Evolutionary conservation across 164 flowering plant genomes (phyloP).

Genomic region (Macadamia tetraphylla): DNA sequence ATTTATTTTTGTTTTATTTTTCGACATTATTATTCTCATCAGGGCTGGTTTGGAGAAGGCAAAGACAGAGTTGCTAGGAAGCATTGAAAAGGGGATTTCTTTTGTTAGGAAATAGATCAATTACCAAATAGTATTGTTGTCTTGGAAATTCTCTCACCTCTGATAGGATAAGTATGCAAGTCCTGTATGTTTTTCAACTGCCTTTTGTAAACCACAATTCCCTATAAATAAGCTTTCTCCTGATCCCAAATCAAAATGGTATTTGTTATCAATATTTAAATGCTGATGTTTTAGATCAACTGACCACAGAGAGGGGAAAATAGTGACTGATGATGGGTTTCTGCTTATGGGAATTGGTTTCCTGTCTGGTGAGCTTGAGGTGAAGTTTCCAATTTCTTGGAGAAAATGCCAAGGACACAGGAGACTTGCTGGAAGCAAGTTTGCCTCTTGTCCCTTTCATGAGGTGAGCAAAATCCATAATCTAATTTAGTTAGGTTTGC

Average conservation of each 20-base stretch:
- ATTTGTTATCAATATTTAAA: not conserved
- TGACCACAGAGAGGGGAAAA: not conserved
- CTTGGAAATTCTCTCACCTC: not conserved
- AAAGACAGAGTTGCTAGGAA: conserved; percentile 74
- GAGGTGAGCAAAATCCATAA: too few species aligned
- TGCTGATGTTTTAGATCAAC: not conserved
- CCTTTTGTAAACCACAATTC: conserved; percentile 4
- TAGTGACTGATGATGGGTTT: not conserved
- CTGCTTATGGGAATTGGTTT: not conserved
- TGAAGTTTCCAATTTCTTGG: too few species aligned
- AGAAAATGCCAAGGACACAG: too few species aligned
- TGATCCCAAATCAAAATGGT: conserved; percentile 1
- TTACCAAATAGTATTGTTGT: not conserved
- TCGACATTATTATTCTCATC: conserved; percentile 8
- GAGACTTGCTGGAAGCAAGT: too few species aligned
- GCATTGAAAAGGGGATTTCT: conserved; percentile 82
- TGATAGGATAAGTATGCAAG: not conserved
- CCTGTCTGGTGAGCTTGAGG: too few species aligned
- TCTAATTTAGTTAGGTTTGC: too few species aligned
- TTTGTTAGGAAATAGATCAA: conserved; percentile 54
- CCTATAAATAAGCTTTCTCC: conserved; percentile 5
- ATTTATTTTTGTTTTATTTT: not conserved
- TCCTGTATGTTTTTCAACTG: not conserved
- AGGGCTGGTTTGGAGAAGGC: conserved; percentile 93
- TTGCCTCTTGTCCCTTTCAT: too few species aligned